Evolutionary conservation across 805 yeast genomes (phyloP).

Genomic region (Wickerhamomyces canadensis): DNA sequence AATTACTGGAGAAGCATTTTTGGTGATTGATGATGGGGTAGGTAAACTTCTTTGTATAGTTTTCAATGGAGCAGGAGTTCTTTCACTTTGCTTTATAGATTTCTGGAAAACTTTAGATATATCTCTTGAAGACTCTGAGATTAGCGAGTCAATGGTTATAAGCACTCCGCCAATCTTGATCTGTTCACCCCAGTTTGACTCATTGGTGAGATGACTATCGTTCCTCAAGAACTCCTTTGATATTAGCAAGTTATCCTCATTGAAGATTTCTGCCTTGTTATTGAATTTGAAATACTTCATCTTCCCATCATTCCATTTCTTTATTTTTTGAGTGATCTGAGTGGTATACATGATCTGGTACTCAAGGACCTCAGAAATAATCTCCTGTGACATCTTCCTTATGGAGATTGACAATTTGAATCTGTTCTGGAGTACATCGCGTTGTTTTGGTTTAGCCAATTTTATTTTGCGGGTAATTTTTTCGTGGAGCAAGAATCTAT

Average conservation of each 20-base stretch:
- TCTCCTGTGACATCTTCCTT: constrained; percentile 16
- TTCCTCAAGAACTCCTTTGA: constrained; percentile 13
- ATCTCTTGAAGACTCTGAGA: constrained; percentile 12
- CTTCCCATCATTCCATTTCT: constrained; percentile 22
- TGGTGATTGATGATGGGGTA: background rate
- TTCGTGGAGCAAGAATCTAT: too few relatives aligned
- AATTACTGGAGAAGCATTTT: too few relatives aligned
- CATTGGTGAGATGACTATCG: constrained; percentile 5
- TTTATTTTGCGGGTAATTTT: too few relatives aligned
- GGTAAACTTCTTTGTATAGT: background rate
- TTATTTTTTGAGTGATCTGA: constrained; percentile 16
- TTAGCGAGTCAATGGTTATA: constrained; percentile 11
- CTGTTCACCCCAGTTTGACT: constrained; percentile 11
- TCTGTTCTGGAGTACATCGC: too few relatives aligned
- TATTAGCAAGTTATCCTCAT: constrained; percentile 12
- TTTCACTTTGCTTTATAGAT: background rate
- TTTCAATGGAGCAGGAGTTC: background rate
- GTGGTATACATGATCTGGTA: constrained; percentile 17
- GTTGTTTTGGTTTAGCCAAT: too few relatives aligned
- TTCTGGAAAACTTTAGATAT: constrained; percentile 13
- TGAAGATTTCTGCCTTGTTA: constrained; percentile 16
- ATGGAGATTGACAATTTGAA: too few relatives aligned
- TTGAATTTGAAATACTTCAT: constrained; percentile 18
- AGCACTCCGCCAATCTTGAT: constrained; percentile 15
- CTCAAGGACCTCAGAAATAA: constrained; percentile 19